Evolutionary conservation across 2,329 filamentous ascomycete species (phyloP), one percentile per base, ranked within the genome.

Genomic region (Huntiella abstrusa): DNA sequence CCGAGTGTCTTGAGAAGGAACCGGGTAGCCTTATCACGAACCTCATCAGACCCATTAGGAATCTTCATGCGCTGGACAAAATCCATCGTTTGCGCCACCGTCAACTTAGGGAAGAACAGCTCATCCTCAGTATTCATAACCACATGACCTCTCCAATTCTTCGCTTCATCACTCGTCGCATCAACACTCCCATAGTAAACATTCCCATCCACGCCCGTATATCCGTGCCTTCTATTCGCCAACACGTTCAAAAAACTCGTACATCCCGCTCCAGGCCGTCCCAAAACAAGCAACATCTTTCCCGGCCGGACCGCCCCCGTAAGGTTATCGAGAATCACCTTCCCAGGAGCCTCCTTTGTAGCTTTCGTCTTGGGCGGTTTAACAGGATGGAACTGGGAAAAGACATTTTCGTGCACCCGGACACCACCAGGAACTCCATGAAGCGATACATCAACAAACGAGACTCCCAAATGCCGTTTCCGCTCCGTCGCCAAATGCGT

Each of bases 61-160:
- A 75, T 58, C 56, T 77, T 80, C 49, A 77, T 62, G 1, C 66
- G 63, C 0, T 74, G 74, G 0, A 82, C 82, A 58, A 86, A 86
- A 39, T 73, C 68, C 33, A 86, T 65, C 0, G 81, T 86, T 54
- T 83, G 70, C 3, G 73, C 71, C 2, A 86, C 80, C 1, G 71
- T 77, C 16, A 85, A 59, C 0, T 77, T 78, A 0, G 80, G 73
- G 51, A 81, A 83, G 57, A 83, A 79, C 0, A 80, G 58, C 53
- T 83, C 78, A 55, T 85, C 81, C 2, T 82, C 77, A 15, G 77
- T 83, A 59, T 85, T 85, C 50, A 83, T 68, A 35, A 81, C 67
- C 42, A 78, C 74, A 52, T 78, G 71, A 2, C 70, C 68, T 1
- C 66, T 62, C 52, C 73, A 76, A 8, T 58, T 63, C 56, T 69